Evolutionary conservation across 2,329 filamentous ascomycete species (phyloP), one percentile per base, ranked within the genome.

Genomic region (Trichophaea hybrida): DNA sequence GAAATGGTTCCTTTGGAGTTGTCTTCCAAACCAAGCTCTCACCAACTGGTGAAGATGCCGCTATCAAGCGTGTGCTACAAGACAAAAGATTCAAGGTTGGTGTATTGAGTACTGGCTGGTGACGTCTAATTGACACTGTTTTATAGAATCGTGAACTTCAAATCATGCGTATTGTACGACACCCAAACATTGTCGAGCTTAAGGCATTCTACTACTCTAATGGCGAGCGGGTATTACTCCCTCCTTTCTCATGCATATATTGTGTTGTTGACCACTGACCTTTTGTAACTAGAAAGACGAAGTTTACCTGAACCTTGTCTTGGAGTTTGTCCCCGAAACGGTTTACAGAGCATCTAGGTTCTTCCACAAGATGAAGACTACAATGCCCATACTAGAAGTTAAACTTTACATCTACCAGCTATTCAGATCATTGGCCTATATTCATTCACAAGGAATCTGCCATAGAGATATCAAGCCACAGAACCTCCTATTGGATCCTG

Each of bases 141-240:
- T 57, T 33, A 52, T 33, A 98, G 93, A 98, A 98, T 73, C 89
- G 93, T 75, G 93, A 98, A 74, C 80, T 98, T 68, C 93, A 98
- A 74, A 98, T 98, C 73, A 98, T 98, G 93, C 86, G 93, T 72
- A 98, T 98, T 72, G 93, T 98, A 70, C 84, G 91, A 71, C 93
- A 98, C 74, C 93, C 93, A 59, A 98, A 98, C 75, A 97, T 98
- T 70, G 93, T 98, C 62, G 90, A 97, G 74, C 79, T 98, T 66
- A 98, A 98, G 77, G 93, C 93, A 57, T 98, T 98, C 76, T 98
- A 96, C 77, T 98, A 97, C 76, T 96, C 91, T 69, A 98, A 97
- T 72, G 93, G 93, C 71, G 93, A 98, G 74, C 84, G 93, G 74
- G 93, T 98, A 80, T 76, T 64, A 52, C 61, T 60, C 6, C 34